Conservation (phyloP, 2,329 filamentous ascomycete species). For the Paecilomyces sp. region DNA sequence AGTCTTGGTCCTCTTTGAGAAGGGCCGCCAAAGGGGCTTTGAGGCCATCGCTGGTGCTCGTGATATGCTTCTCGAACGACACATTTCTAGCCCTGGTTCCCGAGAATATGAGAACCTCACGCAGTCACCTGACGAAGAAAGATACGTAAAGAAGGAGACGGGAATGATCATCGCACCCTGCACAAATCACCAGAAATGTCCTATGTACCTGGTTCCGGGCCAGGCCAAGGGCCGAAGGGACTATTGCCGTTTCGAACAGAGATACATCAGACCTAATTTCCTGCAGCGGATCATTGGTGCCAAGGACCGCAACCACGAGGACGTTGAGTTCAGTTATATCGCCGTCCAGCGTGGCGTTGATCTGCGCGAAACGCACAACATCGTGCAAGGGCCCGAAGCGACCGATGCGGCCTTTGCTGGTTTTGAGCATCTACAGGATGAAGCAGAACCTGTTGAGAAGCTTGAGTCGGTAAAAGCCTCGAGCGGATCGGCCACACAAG, state of each 20-base stretch:
- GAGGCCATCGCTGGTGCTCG: slow-evolving; percentile 84
- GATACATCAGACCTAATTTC: slow-evolving; percentile 77
- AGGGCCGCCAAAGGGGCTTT: slow-evolving; percentile 84
- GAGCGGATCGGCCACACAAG: slow-evolving; percentile 10
- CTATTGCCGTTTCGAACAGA: slow-evolving; percentile 84
- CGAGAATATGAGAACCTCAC: slow-evolving; percentile 33
- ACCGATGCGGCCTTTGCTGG: slow-evolving; percentile 65
- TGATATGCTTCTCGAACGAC: slow-evolving; percentile 66
- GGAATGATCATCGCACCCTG: slow-evolving; percentile 63
- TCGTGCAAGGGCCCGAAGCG: slow-evolving; percentile 49
- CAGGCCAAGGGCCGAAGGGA: slow-evolving; percentile 70
- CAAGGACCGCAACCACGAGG: slow-evolving; percentile 72
- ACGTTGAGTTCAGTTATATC: slow-evolving; percentile 84
- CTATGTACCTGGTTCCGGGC: slow-evolving; percentile 74
- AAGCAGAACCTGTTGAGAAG: background rate
- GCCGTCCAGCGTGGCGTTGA: slow-evolving; percentile 72
- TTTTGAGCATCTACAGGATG: slow-evolving; percentile 49
- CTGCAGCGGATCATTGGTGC: slow-evolving; percentile 67
- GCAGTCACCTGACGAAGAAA: slow-evolving; percentile 19
- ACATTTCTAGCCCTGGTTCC: slow-evolving; percentile 56
- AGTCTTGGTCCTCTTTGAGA: slow-evolving; percentile 80
- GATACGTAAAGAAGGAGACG: slow-evolving; percentile 41
- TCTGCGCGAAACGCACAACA: slow-evolving; percentile 36
- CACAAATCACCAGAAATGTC: slow-evolving; percentile 81
- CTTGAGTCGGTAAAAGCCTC: slow-evolving; percentile 1